Evolutionary conservation across 2,329 filamentous ascomycete genomes (phyloP).

Genomic region (Juglanconis sp.): DNA sequence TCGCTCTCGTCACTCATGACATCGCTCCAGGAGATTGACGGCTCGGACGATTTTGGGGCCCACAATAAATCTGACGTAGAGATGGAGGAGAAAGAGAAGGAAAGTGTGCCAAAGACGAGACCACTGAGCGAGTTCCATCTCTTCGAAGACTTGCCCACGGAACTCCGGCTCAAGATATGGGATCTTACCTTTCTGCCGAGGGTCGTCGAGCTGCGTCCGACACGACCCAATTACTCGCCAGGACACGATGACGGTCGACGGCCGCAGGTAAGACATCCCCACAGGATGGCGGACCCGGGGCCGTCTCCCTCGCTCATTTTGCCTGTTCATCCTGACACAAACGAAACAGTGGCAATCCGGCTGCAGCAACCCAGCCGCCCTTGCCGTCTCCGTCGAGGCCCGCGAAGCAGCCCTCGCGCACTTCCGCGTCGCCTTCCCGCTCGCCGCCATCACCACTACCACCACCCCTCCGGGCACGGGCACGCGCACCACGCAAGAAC

Average conservation of each 20-base stretch:
- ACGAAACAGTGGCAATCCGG: constrained; percentile 28
- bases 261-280: constrained; percentile 3
- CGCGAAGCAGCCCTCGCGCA: constrained; percentile 28
- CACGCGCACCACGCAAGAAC: neutral
- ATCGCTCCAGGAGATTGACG: neutral
- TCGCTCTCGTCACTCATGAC: constrained; percentile 8
- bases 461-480: neutral
- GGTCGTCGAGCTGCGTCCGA: constrained; percentile 32
- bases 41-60: neutral
- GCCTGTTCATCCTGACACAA: neutral
- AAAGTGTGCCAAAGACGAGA: neutral
- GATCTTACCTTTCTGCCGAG: constrained; percentile 30
- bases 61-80: neutral
- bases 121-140: constrained; percentile 21
- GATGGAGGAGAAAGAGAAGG: neutral
- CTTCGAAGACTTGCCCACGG: constrained; percentile 31
- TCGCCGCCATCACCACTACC: constrained; percentile 18
- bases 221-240: constrained; percentile 28
- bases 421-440: constrained; percentile 30
- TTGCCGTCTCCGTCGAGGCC: constrained; percentile 31
- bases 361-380: constrained; percentile 30
- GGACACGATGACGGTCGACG: constrained; percentile 15
- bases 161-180: constrained; percentile 36
- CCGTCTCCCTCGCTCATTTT: neutral
- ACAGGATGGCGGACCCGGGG: neutral